Evolutionary conservation across 2,329 filamentous ascomycete genomes (phyloP), one percentile per base, ranked within the genome.

Genomic region (Lachnellula willkommii): DNA sequence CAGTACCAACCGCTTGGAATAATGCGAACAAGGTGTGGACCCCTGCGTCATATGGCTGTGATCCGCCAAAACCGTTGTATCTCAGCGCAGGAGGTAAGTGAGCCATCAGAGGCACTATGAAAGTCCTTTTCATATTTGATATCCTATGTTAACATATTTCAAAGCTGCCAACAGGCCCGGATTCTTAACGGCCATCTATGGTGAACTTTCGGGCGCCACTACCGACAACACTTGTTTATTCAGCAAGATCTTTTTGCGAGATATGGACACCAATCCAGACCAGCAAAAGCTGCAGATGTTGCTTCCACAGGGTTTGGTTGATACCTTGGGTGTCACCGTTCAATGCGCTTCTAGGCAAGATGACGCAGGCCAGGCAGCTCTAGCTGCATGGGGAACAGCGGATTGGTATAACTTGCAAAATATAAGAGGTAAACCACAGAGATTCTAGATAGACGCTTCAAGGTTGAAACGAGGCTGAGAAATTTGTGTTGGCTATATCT

Each of bases 311-410:
- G 9, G n/a, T 22, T 14, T 52, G 24, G 37, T 52, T 35, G 26
- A 22, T 52, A 9, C 50, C 20, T 35, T 52, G 20, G 26, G 17
- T 17, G 26, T 46, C 37, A 46, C 15, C n/a, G 42, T 36, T 46
- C 50, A 52, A 24, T 52, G 50, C 42, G 50, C 50, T 52, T 15
- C 37, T 9, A 52, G 24, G 50, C 8, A 15, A 35, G 50, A 52
- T 37, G 22, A 17, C 22, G 37, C 20, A 32, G 50, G 50, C 39
- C 17, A 22, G 17, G 50, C 50, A 36, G 50, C 50, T 35, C 17
- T 52, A n/a, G 26, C 15, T 46, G 32, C 26, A 46, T 52, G n/a
- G 15, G 50, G 50, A 22, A 20, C 17, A 11, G 50, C 26, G 8
- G 39, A 52, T 24, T 52, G 50, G 50, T 12, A 12, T 52, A 36